Base-by-base conservation (phyloP, 2,329 filamentous ascomycete species). In the Bipolaris zeicola region DNA sequence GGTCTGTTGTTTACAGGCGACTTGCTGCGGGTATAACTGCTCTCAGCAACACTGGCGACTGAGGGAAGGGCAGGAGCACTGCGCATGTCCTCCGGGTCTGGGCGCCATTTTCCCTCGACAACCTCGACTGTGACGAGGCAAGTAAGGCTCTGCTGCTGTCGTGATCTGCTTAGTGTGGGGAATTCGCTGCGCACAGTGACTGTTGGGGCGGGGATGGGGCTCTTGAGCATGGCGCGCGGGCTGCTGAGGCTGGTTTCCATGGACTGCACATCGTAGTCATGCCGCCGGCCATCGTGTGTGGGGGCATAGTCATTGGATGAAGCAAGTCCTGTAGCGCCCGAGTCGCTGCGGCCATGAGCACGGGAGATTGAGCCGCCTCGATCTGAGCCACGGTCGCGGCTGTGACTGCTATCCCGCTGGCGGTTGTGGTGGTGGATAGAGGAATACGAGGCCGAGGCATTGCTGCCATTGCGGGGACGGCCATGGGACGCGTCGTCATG, bases 101-200 rank as follows among this genome's bases (percentile, higher is more conserved):
- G 87, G 57, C 86, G 85, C 95, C 93, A 98, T 75, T 95, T 96
- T 65, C 88, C 91, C 70, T 96, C 93, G 0, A 92, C 87, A 1
- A 98, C 92, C 77, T 99, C 95, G 44, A 99, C 87, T 0, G 95
- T 98, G 48, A 99, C 85, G 52, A 99, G 81, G 69, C 95, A 99
- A 0, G 95, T 98, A 62, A 99, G 81, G 10, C 91, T 95, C 75
- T 99, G 95, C 75, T 97, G 95, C 72, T 96, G 92, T 48, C 93
- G 89, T 18, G 93, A 97, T 62, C 92, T 86, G 76, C 84, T 97
- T 69, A 99, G 85, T 1, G 95, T 98, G 0, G 95, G 95, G 71
- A 97, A 99, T 77, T 99, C 95, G 72, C 94, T 98, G 57, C 94
- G 90, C 45, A 99, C 90, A 0, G 91, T 96, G n/a, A 99, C 92